phyloP scores from a whole-genome alignment of 768 basidiomycete genomes.

The Podaxis pistillaris region DNA sequence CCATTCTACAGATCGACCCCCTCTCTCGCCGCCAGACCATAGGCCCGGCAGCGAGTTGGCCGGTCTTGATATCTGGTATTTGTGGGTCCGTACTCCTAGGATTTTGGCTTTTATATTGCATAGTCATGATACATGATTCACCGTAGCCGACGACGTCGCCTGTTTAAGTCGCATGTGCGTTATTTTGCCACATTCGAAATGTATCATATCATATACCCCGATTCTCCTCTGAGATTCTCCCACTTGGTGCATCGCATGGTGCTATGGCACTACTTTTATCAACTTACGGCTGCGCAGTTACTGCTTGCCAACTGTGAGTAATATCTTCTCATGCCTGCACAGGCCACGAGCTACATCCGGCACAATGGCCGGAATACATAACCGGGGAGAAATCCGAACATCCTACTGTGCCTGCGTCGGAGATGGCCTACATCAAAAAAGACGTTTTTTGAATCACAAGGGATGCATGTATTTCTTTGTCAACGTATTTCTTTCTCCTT shows the following conservation, averaged over 20 bases:
- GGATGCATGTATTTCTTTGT: background rate
- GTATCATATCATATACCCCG: background rate
- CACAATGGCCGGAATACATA: background rate
- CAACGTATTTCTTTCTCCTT: background rate
- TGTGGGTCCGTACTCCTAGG: constrained; percentile 6
- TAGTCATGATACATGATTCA: background rate
- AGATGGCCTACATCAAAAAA: background rate
- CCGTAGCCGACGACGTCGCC: background rate
- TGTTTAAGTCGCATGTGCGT: too few species aligned
- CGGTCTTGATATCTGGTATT: background rate
- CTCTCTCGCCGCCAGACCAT: too few species aligned
- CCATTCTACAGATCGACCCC: background rate
- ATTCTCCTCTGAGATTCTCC: constrained; percentile 1
- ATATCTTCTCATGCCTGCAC: background rate
- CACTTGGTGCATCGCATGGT: background rate
- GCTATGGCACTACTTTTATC: constrained; percentile 5
- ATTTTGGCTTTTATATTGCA: background rate
- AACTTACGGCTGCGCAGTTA: background rate
- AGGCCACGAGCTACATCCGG: background rate
- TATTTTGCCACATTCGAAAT: background rate
- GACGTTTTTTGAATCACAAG: constrained; percentile 1
- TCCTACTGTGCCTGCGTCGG: background rate
- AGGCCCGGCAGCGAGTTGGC: too few species aligned
- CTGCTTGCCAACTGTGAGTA: background rate
- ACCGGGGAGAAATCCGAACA: background rate